phyloP scores from a whole-genome alignment of 257 asterid species.

The Solanum medicagineum region DNA sequence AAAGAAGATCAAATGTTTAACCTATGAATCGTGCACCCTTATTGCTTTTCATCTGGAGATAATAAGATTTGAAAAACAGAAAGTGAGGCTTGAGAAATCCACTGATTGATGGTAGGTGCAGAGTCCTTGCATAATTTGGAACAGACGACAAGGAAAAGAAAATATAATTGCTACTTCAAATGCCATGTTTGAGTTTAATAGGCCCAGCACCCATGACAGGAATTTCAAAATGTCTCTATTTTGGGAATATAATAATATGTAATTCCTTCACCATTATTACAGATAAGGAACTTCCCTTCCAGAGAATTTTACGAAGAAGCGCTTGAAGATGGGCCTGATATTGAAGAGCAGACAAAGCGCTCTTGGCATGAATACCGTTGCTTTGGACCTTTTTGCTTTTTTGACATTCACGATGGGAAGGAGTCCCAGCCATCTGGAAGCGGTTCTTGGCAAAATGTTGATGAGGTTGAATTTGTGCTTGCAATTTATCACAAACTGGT shows the following conservation, averaged over 20 bases:
- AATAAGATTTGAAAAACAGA: not conserved
- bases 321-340: conserved; percentile 82
- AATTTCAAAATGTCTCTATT: not conserved
- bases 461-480: conserved; percentile 86
- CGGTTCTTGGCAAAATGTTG: conserved; percentile 79
- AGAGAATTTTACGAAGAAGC: conserved; percentile 76
- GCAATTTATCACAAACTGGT: conserved; percentile 58
- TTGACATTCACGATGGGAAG: conserved; percentile 71
- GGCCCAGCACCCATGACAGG: not conserved
- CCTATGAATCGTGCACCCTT: not conserved
- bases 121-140: not conserved
- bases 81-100: not conserved
- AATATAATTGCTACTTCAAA: not conserved
- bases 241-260: not conserved
- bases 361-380: conserved; percentile 69
- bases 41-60: not conserved
- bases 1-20: not conserved
- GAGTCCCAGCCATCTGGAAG: conserved; percentile 72
- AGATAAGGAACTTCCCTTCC: conserved; percentile 96
- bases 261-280: not conserved
- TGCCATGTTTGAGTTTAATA: not conserved
- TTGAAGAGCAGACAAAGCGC: conserved; percentile 53
- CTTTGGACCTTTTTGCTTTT: conserved; percentile 96
- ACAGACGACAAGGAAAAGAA: not conserved
- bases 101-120: not conserved